Percentiles rank a stretch among this genome's conserved stretches.
These are phyloP conservation scores for Thinopyrum obtusiflorum DNA, from an alignment of 202 grass and related monocot genomes.

Conservation along the genomic window DNA sequence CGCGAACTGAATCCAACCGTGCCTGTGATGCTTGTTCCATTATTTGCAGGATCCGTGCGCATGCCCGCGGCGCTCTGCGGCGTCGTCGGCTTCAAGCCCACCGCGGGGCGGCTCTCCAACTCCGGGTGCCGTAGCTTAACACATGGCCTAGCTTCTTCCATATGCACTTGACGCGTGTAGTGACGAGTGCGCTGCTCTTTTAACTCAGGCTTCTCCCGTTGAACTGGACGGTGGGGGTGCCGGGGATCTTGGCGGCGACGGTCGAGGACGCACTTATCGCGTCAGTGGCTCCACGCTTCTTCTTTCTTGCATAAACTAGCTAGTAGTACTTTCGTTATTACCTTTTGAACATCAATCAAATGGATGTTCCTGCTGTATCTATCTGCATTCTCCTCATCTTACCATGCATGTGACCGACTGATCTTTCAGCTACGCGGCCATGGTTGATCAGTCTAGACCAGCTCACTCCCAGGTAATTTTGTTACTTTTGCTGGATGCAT, in stretches of 20 bases:
- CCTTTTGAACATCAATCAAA: background rate
- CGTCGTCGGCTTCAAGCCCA: constrained; percentile 92
- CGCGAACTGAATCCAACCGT: background rate
- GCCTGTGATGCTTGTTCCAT: background rate
- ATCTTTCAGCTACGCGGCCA: constrained; percentile 76
- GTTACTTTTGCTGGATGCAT: background rate
- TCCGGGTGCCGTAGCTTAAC: constrained; percentile 38
- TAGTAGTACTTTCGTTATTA: too few species aligned
- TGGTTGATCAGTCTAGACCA: constrained; percentile 33
- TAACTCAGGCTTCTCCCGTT: constrained; percentile 73
- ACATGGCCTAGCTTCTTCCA: too few species aligned
- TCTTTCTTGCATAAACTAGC: background rate
- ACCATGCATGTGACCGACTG: background rate
- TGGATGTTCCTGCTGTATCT: background rate
- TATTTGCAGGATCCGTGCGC: constrained; percentile 57
- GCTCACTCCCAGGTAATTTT: constrained; percentile 21
- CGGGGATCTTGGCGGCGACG: constrained; percentile 82
- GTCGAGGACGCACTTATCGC: constrained; percentile 82
- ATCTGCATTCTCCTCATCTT: too few species aligned
- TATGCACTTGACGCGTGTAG: too few species aligned
- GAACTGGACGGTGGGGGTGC: constrained; percentile 99
- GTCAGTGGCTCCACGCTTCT: constrained; percentile 34
- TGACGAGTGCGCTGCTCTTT: background rate
- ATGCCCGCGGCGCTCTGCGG: constrained; percentile 93
- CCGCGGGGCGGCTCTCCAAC: constrained; percentile 69